phyloP scores from a whole-genome alignment of 768 basidiomycete species.

The Vararia minispora region DNA sequence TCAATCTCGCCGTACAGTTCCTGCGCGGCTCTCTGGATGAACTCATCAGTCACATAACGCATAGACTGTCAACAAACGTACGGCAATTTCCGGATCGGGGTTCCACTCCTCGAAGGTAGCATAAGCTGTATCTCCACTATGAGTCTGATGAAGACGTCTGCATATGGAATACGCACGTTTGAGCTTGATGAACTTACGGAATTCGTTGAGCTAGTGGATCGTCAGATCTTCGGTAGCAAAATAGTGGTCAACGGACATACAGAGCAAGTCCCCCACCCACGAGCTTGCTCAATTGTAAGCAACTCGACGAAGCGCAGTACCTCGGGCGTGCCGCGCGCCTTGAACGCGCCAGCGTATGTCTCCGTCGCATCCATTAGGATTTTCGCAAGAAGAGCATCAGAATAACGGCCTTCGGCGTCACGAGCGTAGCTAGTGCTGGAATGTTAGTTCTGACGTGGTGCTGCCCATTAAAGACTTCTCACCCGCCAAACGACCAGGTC shows the following conservation, averaged over 20 bases:
- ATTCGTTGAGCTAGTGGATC: conserved; percentile 13
- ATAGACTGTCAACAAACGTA: conserved; percentile 7
- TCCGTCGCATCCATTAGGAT: conserved; percentile 55
- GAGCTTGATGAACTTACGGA: conserved; percentile 51
- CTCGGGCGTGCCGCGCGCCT: conserved; percentile 58
- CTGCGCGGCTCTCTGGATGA: conserved; percentile 43
- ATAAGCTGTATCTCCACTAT: conserved; percentile 5
- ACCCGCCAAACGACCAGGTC: conserved; percentile 19
- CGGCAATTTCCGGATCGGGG: conserved; percentile 17
- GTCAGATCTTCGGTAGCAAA: not conserved
- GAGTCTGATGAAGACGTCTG: not conserved
- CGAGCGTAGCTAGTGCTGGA: conserved; percentile 19
- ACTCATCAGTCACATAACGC: not conserved
- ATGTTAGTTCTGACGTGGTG: not conserved
- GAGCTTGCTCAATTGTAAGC: conserved; percentile 53
- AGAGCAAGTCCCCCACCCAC: conserved; percentile 64
- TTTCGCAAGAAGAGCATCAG: conserved; percentile 49
- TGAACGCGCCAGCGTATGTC: conserved; percentile 47
- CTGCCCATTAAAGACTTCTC: not conserved
- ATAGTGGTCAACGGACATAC: conserved; percentile 24
- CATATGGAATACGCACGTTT: conserved; percentile 32
- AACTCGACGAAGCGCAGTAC: conserved; percentile 58
- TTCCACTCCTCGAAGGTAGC: conserved; percentile 25
- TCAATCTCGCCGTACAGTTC: conserved; percentile 62
- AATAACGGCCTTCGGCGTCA: conserved; percentile 33